Percentiles rank a stretch among this genome's conserved stretches.
phyloP scores from a whole-genome alignment of 2,329 filamentous ascomycete genomes.

The Pseudopyrenochaeta lycopersici region DNA sequence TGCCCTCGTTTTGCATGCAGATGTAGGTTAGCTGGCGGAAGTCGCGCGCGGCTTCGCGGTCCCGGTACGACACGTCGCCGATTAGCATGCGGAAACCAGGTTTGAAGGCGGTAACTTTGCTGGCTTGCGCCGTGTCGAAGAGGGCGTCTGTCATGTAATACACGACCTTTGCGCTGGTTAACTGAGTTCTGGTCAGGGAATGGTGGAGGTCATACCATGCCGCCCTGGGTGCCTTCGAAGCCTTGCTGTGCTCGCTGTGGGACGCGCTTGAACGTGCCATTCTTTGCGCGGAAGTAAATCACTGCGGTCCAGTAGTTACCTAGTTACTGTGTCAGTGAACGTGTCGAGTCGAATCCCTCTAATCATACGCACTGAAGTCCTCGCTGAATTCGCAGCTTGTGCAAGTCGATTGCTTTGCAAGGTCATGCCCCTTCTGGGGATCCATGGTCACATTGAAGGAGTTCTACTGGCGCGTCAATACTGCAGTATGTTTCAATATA shows the following conservation, averaged over 20 bases:
- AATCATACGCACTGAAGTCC: constrained; percentile 32
- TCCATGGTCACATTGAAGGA: constrained; percentile 59
- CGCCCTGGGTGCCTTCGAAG: constrained; percentile 54
- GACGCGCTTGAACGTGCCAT: constrained; percentile 53
- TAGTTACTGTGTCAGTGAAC: constrained; percentile 7
- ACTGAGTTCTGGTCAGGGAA: not conserved
- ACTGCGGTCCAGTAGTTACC: constrained; percentile 47
- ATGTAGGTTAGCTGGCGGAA: constrained; percentile 39
- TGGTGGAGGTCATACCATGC: constrained; percentile 31
- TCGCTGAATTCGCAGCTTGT: constrained; percentile 57
- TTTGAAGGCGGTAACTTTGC: constrained; percentile 54
- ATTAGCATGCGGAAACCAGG: constrained; percentile 57
- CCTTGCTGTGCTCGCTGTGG: constrained; percentile 53
- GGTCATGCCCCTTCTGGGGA: constrained; percentile 30
- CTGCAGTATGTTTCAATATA: not conserved
- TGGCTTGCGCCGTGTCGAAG: constrained; percentile 42
- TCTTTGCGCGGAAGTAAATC: constrained; percentile 37
- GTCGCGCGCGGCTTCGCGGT: constrained; percentile 29
- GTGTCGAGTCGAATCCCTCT: too few relatives aligned
- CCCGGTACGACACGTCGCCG: constrained; percentile 45
- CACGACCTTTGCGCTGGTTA: constrained; percentile 43
- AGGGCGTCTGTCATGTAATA: constrained; percentile 56
- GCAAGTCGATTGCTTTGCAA: constrained; percentile 47
- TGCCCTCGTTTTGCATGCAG: constrained; percentile 40
- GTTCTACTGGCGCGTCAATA: constrained; percentile 34